These are phyloP conservation scores for Lithospermum erythrorhizon DNA, from an alignment of 257 asterid species.

Conservation along the genomic window DNA sequence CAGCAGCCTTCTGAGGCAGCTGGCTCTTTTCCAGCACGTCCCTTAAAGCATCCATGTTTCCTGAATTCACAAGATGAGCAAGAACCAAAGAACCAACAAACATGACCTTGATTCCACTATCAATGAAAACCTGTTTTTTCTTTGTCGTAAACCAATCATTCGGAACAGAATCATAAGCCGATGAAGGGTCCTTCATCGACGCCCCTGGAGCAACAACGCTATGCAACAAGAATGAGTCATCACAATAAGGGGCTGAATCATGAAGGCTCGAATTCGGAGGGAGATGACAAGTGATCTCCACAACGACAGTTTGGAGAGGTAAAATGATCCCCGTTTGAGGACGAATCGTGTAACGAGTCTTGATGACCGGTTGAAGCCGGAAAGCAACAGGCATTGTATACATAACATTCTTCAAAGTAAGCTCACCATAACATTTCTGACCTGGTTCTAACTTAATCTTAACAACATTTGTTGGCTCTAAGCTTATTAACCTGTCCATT, in stretches of 20 bases:
- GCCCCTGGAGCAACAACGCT: slow-evolving; percentile 78
- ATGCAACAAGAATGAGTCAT: slow-evolving; percentile 48
- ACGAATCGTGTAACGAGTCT: slow-evolving; percentile 29
- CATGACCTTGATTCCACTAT: slow-evolving; percentile 54
- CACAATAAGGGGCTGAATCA: slow-evolving; percentile 40
- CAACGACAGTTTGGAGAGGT: slow-evolving; percentile 37
- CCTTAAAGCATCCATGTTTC: slow-evolving; percentile 61
- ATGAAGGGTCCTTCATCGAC: slow-evolving; percentile 27
- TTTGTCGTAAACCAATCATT: slow-evolving; percentile 72
- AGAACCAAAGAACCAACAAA: slow-evolving; percentile 51
- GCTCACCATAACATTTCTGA: slow-evolving; percentile 33
- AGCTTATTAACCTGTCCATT: slow-evolving; percentile 64
- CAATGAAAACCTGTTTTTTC: slow-evolving; percentile 78
- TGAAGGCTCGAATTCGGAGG: slow-evolving; percentile 35
- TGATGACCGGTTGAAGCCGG: slow-evolving; percentile 47
- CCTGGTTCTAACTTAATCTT: slow-evolving; percentile 50
- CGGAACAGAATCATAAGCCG: slow-evolving; percentile 37
- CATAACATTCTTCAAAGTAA: slow-evolving; percentile 64
- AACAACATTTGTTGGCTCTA: slow-evolving; percentile 63
- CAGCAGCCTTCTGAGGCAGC: slow-evolving; percentile 36
- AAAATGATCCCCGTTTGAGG: slow-evolving; percentile 69
- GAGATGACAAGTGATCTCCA: slow-evolving; percentile 43
- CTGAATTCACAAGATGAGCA: slow-evolving; percentile 31
- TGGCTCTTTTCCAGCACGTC: slow-evolving; percentile 59
- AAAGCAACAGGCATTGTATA: slow-evolving; percentile 85